Percentiles rank a stretch among this genome's conserved stretches.
These are phyloP conservation scores for Neopestalotiopsis sp. DNA, from an alignment of 2,329 filamentous ascomycete species.

Conservation along the genomic window DNA sequence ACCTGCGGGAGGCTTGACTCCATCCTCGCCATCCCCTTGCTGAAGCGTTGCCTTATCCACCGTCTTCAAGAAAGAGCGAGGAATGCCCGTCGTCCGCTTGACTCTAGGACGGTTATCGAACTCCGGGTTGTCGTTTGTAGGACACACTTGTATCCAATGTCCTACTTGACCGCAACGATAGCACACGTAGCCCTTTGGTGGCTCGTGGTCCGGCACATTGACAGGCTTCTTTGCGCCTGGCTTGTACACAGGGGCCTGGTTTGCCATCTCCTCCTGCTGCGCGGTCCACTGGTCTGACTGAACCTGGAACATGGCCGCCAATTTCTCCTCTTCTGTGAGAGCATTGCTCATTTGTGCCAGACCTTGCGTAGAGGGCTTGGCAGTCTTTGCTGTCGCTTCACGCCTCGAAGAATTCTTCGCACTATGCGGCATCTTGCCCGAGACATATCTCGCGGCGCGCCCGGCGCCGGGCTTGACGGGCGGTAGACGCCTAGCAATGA, in stretches of 20 bases:
- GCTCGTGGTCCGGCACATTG: slow-evolving; percentile 89
- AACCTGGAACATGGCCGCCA: slow-evolving; percentile 89
- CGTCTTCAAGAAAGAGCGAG: slow-evolving; percentile 91
- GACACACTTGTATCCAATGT: slow-evolving; percentile 99
- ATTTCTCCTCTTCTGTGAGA: slow-evolving; percentile 92
- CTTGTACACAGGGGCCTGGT: slow-evolving; percentile 69
- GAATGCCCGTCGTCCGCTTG: slow-evolving; percentile 96
- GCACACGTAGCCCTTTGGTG: slow-evolving; percentile 92
- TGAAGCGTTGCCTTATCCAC: slow-evolving; percentile 88
- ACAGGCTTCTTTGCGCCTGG: slow-evolving; percentile 68
- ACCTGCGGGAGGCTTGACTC: slow-evolving; percentile 76
- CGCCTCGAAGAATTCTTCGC: slow-evolving; percentile 80
- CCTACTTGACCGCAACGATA: slow-evolving; percentile 96
- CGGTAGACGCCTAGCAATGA: slow-evolving; percentile 86
- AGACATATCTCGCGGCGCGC: slow-evolving; percentile 91
- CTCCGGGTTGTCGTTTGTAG: slow-evolving; percentile 97
- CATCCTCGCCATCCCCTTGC: slow-evolving; percentile 74
- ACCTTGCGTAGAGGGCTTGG: slow-evolving; percentile 63
- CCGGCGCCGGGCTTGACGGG: slow-evolving; percentile 86
- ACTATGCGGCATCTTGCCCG: slow-evolving; percentile 90
- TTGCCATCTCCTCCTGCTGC: slow-evolving; percentile 91
- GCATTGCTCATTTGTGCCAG: slow-evolving; percentile 74
- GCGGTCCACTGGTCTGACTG: slow-evolving; percentile 92
- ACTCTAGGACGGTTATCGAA: slow-evolving; percentile 93
- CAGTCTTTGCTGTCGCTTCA: slow-evolving; percentile 65